Base-by-base conservation (phyloP, 2,329 filamentous ascomycete species). In the Aspergillus calidoustus region DNA sequence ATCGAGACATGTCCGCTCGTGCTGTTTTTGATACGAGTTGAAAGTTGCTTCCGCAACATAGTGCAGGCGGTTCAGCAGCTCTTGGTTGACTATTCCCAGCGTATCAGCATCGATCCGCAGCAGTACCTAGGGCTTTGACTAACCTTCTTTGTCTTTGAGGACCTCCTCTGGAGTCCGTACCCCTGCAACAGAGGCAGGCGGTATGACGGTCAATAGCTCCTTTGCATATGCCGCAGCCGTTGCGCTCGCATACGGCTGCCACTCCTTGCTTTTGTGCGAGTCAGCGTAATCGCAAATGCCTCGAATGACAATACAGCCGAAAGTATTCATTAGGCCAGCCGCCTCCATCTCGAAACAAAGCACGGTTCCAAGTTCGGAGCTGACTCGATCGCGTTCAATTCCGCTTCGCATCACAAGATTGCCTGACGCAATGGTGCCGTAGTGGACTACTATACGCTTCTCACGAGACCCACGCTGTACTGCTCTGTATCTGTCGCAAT, bases 1-100 rank as follows among this genome's bases (percentile, higher is more conserved):
- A 30, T 44, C 63, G 19, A 70, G 66, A 46, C 71, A 73, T 66
- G 3, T 8, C 1, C 4, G 38, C 23, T 54, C 52, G 19, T 54
- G 63, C 19, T 25, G 43, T 44, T 54, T 54, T 46, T 65, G 48
- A 30, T 34, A 54, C 49, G 66, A 68, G 43, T 68, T 60, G 52
- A 70, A 73, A 4, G 34, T 38, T 15, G 60, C 68, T 19, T 54
- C 64, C 25, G 51, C 58, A n/a, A 38, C 49, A 25, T 9, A 38
- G 7, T 38, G 52, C 1, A 54, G 38, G 17, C n/a, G 49, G 28
- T 23, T 38, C 2, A 51, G 7, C 0, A n/a, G 38, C 28, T 51
- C 49, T 9, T 51, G 25, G 31, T 34, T 38, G 7, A 22, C 49
- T 51, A 51, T 22, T 2, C 0, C 31, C 2, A 22, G 3, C 31